Evolutionary conservation across 306 rosid species (phyloP).

Genomic region (Senna siamea): DNA sequence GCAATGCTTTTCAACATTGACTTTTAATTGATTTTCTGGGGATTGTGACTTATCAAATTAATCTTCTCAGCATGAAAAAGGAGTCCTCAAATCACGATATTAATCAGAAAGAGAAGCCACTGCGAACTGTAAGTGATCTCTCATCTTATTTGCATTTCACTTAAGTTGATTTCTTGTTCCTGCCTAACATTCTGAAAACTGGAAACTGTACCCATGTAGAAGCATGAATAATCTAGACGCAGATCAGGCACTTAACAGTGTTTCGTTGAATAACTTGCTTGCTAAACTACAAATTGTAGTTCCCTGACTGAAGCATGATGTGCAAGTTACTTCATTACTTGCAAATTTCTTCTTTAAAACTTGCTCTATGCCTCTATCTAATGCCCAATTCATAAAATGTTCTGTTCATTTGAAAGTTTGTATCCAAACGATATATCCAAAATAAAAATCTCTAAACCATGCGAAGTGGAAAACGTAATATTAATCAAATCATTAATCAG

Average conservation of each 20-base stretch:
- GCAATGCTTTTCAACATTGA: slow-evolving; percentile 19
- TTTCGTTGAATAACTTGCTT: slow-evolving; percentile 18
- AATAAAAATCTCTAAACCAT: neutral
- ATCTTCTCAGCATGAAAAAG: slow-evolving; percentile 55
- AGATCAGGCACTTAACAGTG: slow-evolving; percentile 1
- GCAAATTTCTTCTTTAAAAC: neutral
- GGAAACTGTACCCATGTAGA: slow-evolving; percentile 15
- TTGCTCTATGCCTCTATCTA: neutral
- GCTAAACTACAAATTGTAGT: too few species aligned
- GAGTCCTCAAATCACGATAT: slow-evolving; percentile 38
- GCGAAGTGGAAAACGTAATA: neutral
- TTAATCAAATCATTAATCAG: neutral
- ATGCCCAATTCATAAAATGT: neutral
- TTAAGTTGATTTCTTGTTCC: slow-evolving; percentile 12
- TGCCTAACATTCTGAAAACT: slow-evolving; percentile 1
- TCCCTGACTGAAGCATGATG: slow-evolving; percentile 17
- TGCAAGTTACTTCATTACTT: slow-evolving; percentile 7
- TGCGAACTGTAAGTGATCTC: slow-evolving; percentile 64
- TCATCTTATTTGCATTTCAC: slow-evolving; percentile 25
- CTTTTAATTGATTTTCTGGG: slow-evolving; percentile 29
- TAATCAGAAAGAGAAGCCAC: slow-evolving; percentile 58
- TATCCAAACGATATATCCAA: neutral
- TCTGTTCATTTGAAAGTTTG: too few species aligned
- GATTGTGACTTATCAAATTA: slow-evolving; percentile 29
- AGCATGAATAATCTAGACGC: neutral